Evolutionary conservation across 208 protist genomes (phyloP).

Genomic region (Acanthamoeba sp.): DNA sequence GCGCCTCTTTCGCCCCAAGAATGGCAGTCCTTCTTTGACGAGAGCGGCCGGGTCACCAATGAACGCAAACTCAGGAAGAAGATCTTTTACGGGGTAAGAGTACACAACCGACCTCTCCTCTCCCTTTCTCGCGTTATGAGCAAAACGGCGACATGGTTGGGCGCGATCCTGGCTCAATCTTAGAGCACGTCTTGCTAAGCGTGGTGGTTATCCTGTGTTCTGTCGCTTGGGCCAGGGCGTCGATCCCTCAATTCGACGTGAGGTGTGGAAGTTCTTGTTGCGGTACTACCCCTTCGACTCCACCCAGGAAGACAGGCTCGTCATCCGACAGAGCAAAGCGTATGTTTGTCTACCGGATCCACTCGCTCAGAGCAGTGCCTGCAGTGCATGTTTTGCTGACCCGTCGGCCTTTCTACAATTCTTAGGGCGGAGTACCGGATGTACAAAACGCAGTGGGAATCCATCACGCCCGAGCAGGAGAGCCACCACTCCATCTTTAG

Average conservation of each 20-base stretch:
- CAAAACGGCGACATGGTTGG: no score
- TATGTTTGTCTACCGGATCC: background rate
- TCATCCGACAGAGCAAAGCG: slow-evolving; percentile 22
- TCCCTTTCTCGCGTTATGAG: background rate
- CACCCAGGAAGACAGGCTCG: background rate
- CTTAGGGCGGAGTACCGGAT: slow-evolving; percentile 30
- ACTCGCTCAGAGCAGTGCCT: background rate
- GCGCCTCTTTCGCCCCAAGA: background rate
- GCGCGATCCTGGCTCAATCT: no score
- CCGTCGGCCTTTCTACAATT: background rate
- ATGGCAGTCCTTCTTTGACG: slow-evolving; percentile 59
- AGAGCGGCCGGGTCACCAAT: background rate
- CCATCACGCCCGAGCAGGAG: slow-evolving; percentile 49
- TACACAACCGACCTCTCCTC: no score
- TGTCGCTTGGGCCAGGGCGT: slow-evolving; percentile 22
- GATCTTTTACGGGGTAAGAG: slow-evolving; percentile 55
- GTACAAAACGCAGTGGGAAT: slow-evolving; percentile 68
- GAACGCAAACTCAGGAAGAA: slow-evolving; percentile 60
- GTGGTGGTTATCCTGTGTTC: no score
- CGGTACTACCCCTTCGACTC: slow-evolving; percentile 20
- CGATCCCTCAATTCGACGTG: slow-evolving; percentile 12
- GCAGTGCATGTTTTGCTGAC: background rate
- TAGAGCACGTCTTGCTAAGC: no score
- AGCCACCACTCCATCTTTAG: slow-evolving; percentile 42
- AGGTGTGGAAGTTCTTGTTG: slow-evolving; percentile 68